phyloP scores from a whole-genome alignment of 2,329 filamentous ascomycete species.

The Coniella lustricola region DNA sequence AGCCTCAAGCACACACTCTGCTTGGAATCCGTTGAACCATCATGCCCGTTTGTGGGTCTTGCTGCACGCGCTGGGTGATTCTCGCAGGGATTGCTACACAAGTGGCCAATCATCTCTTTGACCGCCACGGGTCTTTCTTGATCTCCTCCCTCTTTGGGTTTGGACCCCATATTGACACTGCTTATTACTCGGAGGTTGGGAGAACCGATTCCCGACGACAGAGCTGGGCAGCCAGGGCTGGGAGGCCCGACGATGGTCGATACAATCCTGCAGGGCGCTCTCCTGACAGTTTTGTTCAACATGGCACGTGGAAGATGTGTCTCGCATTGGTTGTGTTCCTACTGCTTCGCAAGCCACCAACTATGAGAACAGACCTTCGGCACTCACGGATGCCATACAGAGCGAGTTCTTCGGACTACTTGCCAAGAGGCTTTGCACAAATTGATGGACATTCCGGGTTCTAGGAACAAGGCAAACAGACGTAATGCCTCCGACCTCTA shows the following conservation, averaged over 20 bases:
- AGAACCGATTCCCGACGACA: slow-evolving; percentile 9
- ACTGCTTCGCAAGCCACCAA: no score
- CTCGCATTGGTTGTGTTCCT: no score
- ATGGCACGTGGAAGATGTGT: no score
- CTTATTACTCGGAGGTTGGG: slow-evolving; percentile 2
- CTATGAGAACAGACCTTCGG: no score
- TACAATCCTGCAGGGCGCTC: neutral
- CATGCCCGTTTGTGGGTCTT: slow-evolving; percentile 7
- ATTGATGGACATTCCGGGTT: no score
- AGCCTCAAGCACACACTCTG: neutral
- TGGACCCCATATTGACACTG: neutral
- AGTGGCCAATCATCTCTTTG: neutral
- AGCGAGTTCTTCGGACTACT: no score
- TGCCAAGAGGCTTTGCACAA: no score
- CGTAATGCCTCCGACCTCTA: no score
- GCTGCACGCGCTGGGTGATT: neutral
- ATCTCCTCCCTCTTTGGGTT: neutral
- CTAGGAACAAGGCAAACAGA: no score
- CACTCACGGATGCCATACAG: no score
- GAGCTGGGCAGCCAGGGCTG: neutral
- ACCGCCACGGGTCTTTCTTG: neutral
- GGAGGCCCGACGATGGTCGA: neutral
- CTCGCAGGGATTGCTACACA: neutral
- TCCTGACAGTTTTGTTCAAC: slow-evolving; percentile 1
- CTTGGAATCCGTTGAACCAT: neutral